These are phyloP conservation scores for Cutaneotrichosporon cavernicola DNA, from an alignment of 1,284 basidiomycete species.

Conservation along the genomic window DNA sequence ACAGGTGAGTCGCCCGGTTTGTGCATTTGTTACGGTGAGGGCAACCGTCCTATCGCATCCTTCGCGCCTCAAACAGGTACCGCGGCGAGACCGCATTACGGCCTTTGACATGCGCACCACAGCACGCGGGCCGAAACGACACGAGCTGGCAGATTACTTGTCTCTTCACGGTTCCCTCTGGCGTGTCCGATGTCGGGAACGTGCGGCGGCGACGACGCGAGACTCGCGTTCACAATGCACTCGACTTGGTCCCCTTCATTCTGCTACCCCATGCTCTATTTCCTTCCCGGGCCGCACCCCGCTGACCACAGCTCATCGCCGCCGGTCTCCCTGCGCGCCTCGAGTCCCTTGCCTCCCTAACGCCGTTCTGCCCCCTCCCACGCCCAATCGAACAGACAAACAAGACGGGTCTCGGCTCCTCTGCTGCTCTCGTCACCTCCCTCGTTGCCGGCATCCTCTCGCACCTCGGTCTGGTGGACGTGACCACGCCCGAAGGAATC, in stretches of 20 bases:
- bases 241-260: too few species aligned
- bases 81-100: too few species aligned
- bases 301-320: constrained; percentile 60
- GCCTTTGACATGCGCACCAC: too few species aligned
- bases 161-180: too few species aligned
- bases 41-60: constrained; percentile 21
- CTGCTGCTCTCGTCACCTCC: constrained; percentile 94
- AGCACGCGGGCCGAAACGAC: too few species aligned
- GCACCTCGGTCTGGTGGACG: constrained; percentile 67
- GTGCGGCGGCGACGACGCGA: too few species aligned
- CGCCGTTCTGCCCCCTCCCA: constrained; percentile 72
- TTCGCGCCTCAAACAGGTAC: background rate
- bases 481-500: constrained; percentile 34
- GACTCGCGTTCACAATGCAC: too few species aligned
- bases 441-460: constrained; percentile 81
- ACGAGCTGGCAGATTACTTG: too few species aligned
- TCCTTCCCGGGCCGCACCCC: background rate
- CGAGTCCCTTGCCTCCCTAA: constrained; percentile 63
- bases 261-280: background rate
- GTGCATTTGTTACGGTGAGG: background rate
- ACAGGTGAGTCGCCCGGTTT: constrained; percentile 59
- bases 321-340: constrained; percentile 59
- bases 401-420: constrained; percentile 97
- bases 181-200: too few species aligned
- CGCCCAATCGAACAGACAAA: constrained; percentile 75